A percentile compares a stretch with the other conserved stretches of the same genome.
Evolutionary conservation across 2,329 filamentous ascomycete species (phyloP).

Genomic region (Colletotrichum musicola): DNA sequence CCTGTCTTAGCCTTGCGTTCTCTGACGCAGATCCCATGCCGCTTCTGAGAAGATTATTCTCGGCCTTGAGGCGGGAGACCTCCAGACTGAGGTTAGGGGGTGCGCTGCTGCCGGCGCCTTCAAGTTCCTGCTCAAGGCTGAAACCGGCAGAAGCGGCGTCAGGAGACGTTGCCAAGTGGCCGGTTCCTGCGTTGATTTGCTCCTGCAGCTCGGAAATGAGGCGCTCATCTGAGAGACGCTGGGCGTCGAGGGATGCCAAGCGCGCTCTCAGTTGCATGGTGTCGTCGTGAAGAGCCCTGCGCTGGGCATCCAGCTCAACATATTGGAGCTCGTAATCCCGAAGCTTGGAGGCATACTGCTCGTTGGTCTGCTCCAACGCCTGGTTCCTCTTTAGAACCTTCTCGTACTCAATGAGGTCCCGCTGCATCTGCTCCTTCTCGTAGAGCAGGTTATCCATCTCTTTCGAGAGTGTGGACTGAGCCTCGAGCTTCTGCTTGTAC

Average conservation of each 20-base stretch:
- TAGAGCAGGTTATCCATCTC: constrained; percentile 68
- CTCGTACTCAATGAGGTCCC: constrained; percentile 54
- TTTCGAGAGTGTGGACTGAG: constrained; percentile 65
- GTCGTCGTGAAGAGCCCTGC: constrained; percentile 59
- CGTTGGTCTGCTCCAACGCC: constrained; percentile 50
- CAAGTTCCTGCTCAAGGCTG: constrained; percentile 72
- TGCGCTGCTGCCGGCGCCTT: constrained; percentile 58
- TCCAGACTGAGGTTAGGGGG: constrained; percentile 61
- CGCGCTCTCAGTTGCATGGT: constrained; percentile 57
- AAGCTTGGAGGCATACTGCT: constrained; percentile 47
- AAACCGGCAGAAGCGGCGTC: constrained; percentile 49
- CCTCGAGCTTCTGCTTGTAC: constrained; percentile 73
- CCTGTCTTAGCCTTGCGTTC: constrained; percentile 65
- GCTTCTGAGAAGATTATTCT: constrained; percentile 70
- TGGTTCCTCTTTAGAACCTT: constrained; percentile 52
- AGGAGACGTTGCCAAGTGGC: constrained; percentile 24
- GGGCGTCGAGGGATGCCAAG: constrained; percentile 54
- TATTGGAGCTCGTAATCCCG: constrained; percentile 52
- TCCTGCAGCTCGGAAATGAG: constrained; percentile 72
- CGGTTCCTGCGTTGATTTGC: constrained; percentile 59
- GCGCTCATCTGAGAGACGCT: constrained; percentile 63
- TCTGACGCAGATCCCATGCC: constrained; percentile 67
- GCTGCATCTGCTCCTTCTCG: constrained; percentile 66
- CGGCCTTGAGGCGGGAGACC: constrained; percentile 70
- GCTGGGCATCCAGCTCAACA: constrained; percentile 56